phyloP scores from a whole-genome alignment of 345 rosid genomes.

The Arabis hirsuta region DNA sequence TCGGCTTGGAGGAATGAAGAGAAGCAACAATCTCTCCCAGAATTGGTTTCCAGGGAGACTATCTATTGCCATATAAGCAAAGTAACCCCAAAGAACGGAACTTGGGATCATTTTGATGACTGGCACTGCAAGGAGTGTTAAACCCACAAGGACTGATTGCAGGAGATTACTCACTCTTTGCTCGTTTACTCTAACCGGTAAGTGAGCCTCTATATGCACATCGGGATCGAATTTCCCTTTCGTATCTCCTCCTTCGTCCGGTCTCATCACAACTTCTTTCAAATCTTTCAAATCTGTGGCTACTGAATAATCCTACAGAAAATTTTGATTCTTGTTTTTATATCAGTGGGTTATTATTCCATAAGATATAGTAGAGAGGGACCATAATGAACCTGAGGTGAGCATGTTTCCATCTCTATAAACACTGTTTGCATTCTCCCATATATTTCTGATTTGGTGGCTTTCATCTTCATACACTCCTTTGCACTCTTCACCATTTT shows the following conservation, averaged over 20 bases:
- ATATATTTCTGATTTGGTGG: constrained; percentile 69
- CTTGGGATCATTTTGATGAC: constrained; percentile 78
- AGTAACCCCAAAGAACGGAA: constrained; percentile 89
- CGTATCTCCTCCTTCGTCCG: constrained; percentile 44
- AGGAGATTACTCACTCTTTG: constrained; percentile 82
- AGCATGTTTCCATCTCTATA: constrained; percentile 41
- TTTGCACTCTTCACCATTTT: constrained; percentile 84
- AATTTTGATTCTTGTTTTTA: background rate
- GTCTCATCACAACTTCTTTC: constrained; percentile 68
- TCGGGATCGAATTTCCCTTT: constrained; percentile 64
- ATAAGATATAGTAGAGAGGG: constrained; percentile 5
- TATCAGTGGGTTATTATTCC: background rate
- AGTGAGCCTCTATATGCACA: constrained; percentile 76
- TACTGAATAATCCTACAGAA: constrained; percentile 48
- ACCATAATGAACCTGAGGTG: constrained; percentile 36
- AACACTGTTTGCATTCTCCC: constrained; percentile 84
- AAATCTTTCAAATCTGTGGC: constrained; percentile 62
- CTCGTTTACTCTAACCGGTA: constrained; percentile 85
- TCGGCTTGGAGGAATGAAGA: constrained; percentile 66
- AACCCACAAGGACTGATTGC: constrained; percentile 72
- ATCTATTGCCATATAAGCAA: constrained; percentile 87
- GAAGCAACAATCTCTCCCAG: constrained; percentile 77
- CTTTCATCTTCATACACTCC: constrained; percentile 64
- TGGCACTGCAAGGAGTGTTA: constrained; percentile 63
- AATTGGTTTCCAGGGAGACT: constrained; percentile 92